These are phyloP conservation scores for Asterophora lycoperdoides DNA, from an alignment of 768 basidiomycete species.

Conservation along the genomic window DNA sequence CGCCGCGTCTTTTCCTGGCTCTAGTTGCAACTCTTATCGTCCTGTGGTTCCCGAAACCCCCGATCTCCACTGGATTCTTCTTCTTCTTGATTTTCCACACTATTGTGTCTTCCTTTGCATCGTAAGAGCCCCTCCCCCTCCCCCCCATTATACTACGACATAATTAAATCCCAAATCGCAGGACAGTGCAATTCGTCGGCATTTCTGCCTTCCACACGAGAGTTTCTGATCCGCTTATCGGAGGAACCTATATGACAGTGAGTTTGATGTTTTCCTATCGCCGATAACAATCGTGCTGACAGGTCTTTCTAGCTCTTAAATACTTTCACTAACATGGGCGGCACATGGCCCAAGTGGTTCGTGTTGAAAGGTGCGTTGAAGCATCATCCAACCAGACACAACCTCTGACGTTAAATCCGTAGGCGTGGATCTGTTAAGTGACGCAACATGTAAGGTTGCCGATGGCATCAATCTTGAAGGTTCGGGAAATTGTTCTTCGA, in stretches of 20 bases:
- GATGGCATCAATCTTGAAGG: conserved; percentile 56
- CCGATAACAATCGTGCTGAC: background rate
- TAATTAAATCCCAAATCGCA: conserved; percentile 23
- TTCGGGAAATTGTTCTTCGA: conserved; percentile 19
- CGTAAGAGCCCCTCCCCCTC: conserved; percentile 45
- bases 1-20: conserved; percentile 77
- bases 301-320: conserved; percentile 66
- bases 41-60: conserved; percentile 76
- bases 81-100: conserved; percentile 75
- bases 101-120: conserved; percentile 76
- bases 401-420: conserved; percentile 12
- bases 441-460: conserved; percentile 76
- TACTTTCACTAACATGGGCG: conserved; percentile 94
- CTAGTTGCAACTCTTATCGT: conserved; percentile 73
- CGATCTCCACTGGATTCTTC: conserved; percentile 75
- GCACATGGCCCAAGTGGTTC: conserved; percentile 97
- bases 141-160: background rate
- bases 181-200: conserved; percentile 98
- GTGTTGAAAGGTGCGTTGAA: conserved; percentile 71
- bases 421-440: conserved; percentile 87
- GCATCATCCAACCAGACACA: background rate
- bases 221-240: conserved; percentile 93
- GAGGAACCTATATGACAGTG: conserved; percentile 99
- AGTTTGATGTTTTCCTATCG: conserved; percentile 23
- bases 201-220: conserved; percentile 99